These are phyloP conservation scores for Handroanthus guayacan DNA, from an alignment of 257 asterid genomes.

Conservation along the genomic window DNA sequence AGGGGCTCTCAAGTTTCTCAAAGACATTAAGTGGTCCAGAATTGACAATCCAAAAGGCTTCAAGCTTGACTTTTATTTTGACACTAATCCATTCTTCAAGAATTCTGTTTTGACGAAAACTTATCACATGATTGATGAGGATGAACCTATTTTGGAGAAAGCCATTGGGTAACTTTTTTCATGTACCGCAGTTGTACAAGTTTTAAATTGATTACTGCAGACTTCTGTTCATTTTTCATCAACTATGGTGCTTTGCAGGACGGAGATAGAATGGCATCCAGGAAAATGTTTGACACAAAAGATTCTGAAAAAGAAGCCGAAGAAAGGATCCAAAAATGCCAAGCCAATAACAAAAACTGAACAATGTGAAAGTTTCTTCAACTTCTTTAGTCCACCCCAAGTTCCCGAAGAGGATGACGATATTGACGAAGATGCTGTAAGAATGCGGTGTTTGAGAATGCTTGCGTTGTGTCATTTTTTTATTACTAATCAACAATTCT, in stretches of 20 bases:
- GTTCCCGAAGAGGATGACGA: conserved; percentile 78
- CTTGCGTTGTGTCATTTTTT: not conserved
- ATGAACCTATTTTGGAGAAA: conserved; percentile 71
- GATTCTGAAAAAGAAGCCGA: conserved; percentile 75
- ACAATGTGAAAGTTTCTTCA: conserved; percentile 79
- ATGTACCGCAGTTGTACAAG: too few species aligned
- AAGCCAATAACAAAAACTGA: conserved; percentile 68
- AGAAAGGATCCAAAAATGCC: conserved; percentile 63
- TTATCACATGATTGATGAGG: conserved; percentile 82
- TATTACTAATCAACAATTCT: not conserved
- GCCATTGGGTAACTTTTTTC: conserved; percentile 68
- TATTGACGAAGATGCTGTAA: conserved; percentile 66
- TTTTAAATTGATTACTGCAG: too few species aligned
- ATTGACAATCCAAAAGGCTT: conserved; percentile 79
- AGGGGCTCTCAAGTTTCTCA: conserved; percentile 75
- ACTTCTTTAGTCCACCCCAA: conserved; percentile 80
- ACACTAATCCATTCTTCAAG: conserved; percentile 78
- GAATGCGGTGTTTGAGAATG: conserved; percentile 21
- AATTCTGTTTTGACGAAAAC: conserved; percentile 70
- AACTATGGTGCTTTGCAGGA: conserved; percentile 52
- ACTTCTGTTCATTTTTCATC: too few species aligned
- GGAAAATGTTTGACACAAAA: conserved; percentile 79
- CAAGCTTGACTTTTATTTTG: conserved; percentile 82
- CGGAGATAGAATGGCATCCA: conserved; percentile 74
- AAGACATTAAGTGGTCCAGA: conserved; percentile 78